phyloP scores from a whole-genome alignment of 306 rosid genomes.

The Leucaena leucocephala region DNA sequence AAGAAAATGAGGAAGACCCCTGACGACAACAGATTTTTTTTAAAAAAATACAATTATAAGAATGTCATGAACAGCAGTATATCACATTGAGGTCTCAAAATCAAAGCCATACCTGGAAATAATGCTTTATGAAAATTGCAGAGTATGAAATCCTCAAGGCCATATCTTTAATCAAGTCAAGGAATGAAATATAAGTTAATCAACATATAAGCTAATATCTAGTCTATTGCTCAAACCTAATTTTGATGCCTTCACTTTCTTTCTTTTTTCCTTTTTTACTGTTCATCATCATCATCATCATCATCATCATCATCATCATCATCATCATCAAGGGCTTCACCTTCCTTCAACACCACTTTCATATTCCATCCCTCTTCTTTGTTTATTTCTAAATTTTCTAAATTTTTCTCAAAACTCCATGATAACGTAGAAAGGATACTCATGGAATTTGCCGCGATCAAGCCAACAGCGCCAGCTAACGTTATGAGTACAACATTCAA shows the following conservation, averaged over 20 bases:
- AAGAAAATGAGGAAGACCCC: slow-evolving; percentile 77
- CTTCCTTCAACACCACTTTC: neutral
- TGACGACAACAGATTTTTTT: slow-evolving; percentile 37
- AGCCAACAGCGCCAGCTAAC: slow-evolving; percentile 83
- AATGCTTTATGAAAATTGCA: slow-evolving; percentile 64
- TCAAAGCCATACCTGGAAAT: slow-evolving; percentile 72
- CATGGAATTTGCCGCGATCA: slow-evolving; percentile 81
- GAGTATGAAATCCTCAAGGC: slow-evolving; percentile 80
- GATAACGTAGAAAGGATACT: slow-evolving; percentile 74
- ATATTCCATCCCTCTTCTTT: neutral
- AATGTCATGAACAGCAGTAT: slow-evolving; percentile 15
- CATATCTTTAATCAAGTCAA: slow-evolving; percentile 82
- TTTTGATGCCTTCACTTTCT: neutral
- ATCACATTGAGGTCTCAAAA: slow-evolving; percentile 19
- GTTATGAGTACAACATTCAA: slow-evolving; percentile 72
- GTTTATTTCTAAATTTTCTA: neutral
- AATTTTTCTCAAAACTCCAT: slow-evolving; percentile 25
- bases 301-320: slow-evolving; percentile 1
- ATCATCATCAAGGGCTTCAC: slow-evolving; percentile 5
- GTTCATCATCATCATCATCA: neutral
- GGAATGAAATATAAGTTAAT: slow-evolving; percentile 43
- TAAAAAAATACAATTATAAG: neutral
- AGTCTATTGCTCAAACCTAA: neutral
- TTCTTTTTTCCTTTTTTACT: neutral
- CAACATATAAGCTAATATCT: slow-evolving; percentile 5